Conservation (phyloP, 2,329 filamentous ascomycete genomes). For the Drechslerella dactyloides region DNA sequence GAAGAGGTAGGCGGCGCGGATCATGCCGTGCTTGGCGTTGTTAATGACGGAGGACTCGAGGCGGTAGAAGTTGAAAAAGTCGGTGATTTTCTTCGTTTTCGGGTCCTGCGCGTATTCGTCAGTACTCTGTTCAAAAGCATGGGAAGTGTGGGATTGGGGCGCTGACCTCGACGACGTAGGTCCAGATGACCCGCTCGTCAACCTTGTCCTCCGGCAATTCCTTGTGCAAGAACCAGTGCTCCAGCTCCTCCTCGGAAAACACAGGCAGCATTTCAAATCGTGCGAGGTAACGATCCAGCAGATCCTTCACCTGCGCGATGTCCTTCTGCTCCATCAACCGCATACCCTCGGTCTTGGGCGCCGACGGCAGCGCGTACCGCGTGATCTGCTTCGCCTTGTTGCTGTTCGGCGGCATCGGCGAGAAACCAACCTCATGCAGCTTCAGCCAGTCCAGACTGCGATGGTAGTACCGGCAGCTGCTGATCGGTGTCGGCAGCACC, state of each 20-base stretch:
- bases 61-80: slow-evolving; percentile 96
- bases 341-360: slow-evolving; percentile 75
- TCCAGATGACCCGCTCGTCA: slow-evolving; percentile 86
- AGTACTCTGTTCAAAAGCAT: too few species aligned
- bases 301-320: slow-evolving; percentile 73
- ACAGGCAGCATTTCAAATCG: slow-evolving; percentile 84
- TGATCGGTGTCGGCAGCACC: slow-evolving; percentile 87
- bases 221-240: slow-evolving; percentile 84
- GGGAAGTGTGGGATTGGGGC: neutral
- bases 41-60: slow-evolving; percentile 92
- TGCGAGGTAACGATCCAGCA: slow-evolving; percentile 77
- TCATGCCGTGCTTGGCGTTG: slow-evolving; percentile 74
- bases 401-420: slow-evolving; percentile 79
- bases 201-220: slow-evolving; percentile 60
- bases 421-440: slow-evolving; percentile 92
- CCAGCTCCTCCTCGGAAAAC: slow-evolving; percentile 78
- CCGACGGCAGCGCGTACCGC: slow-evolving; percentile 80
- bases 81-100: slow-evolving; percentile 79
- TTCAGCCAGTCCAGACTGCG: slow-evolving; percentile 94
- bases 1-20: slow-evolving; percentile 93
- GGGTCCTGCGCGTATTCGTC: slow-evolving; percentile 62
- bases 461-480: slow-evolving; percentile 94
- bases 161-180: slow-evolving; percentile 82
- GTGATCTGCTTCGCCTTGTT: slow-evolving; percentile 84
- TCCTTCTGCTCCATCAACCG: slow-evolving; percentile 81